A percentile compares a stretch with the other conserved stretches of the same genome.
Evolutionary conservation across 2,329 filamentous ascomycete genomes (phyloP).

Genomic region (Calcarisporium arbuscula): DNA sequence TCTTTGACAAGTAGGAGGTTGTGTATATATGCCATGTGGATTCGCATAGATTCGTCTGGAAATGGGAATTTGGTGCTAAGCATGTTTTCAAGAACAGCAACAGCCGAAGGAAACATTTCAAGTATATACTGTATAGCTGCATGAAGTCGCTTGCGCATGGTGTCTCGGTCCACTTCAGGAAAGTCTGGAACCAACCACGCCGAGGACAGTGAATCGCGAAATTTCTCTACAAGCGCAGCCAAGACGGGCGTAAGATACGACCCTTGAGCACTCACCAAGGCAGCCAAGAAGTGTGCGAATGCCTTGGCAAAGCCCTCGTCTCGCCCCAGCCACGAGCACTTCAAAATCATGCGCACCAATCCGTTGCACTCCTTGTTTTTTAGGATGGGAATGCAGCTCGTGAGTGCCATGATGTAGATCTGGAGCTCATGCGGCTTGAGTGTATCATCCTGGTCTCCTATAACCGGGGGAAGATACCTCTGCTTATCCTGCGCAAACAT

Average conservation of each 20-base stretch:
- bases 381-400: conserved; percentile 53
- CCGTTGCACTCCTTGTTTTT: conserved; percentile 52
- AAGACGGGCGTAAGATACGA: conserved; percentile 70
- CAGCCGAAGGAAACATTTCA: conserved; percentile 73
- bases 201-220: conserved; percentile 48
- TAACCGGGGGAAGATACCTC: conserved; percentile 30
- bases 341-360: conserved; percentile 52
- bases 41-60: conserved; percentile 66
- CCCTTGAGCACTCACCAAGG: conserved; percentile 75
- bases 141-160: conserved; percentile 70
- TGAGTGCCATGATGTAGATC: conserved; percentile 57
- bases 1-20: conserved; percentile 73
- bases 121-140: conserved; percentile 69
- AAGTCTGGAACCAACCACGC: conserved; percentile 45
- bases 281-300: conserved; percentile 62
- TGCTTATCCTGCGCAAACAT: conserved; percentile 47
- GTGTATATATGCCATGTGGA: conserved; percentile 81
- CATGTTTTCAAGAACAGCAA: conserved; percentile 60
- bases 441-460: conserved; percentile 40
- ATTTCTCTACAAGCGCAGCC: conserved; percentile 73
- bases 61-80: conserved; percentile 67
- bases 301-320: conserved; percentile 60
- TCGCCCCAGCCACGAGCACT: conserved; percentile 58
- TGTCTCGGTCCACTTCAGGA: conserved; percentile 53
- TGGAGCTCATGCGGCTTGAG: conserved; percentile 50